Percentiles rank a stretch among this genome's conserved stretches.
Evolutionary conservation across 2,329 filamentous ascomycete species (phyloP).

Genomic region (Talaromyces atroroseus): DNA sequence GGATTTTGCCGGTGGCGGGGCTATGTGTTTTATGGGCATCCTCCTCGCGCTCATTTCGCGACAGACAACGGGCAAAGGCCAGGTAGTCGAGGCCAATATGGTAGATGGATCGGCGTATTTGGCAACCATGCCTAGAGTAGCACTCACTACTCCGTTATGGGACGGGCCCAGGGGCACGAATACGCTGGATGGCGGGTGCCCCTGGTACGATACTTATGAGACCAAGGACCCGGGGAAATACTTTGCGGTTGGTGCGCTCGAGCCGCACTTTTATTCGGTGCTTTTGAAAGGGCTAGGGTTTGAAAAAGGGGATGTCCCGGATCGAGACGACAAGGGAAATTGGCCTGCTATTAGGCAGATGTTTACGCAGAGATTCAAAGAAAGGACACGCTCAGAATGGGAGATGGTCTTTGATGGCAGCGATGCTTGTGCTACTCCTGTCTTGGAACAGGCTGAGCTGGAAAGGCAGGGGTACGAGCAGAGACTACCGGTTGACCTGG

Average conservation of each 20-base stretch:
- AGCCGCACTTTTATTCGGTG: slow-evolving; percentile 73
- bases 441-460: slow-evolving; percentile 70
- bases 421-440: slow-evolving; percentile 88
- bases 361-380: slow-evolving; percentile 61
- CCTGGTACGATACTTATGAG: slow-evolving; percentile 86
- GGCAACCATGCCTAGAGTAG: slow-evolving; percentile 68
- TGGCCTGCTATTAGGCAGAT: slow-evolving; percentile 63
- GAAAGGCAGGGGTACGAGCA: slow-evolving; percentile 51
- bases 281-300: slow-evolving; percentile 65
- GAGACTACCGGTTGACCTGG: slow-evolving; percentile 48
- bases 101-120: slow-evolving; percentile 82
- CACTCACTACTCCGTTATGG: slow-evolving; percentile 60
- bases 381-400: slow-evolving; percentile 72
- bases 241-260: slow-evolving; percentile 84
- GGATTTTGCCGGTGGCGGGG: slow-evolving; percentile 87
- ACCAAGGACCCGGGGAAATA: slow-evolving; percentile 67
- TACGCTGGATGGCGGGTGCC: slow-evolving; percentile 74
- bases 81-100: slow-evolving; percentile 95
- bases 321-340: slow-evolving; percentile 52
- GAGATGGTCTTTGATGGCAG: slow-evolving; percentile 80
- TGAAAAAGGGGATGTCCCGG: slow-evolving; percentile 38
- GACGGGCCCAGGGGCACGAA: slow-evolving; percentile 64
- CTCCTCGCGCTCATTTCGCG: slow-evolving; percentile 70
- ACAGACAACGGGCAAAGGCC: slow-evolving; percentile 61
- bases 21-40: slow-evolving; percentile 74